Conservation (phyloP, 257 asterid species). For the Cordia subcordata region DNA sequence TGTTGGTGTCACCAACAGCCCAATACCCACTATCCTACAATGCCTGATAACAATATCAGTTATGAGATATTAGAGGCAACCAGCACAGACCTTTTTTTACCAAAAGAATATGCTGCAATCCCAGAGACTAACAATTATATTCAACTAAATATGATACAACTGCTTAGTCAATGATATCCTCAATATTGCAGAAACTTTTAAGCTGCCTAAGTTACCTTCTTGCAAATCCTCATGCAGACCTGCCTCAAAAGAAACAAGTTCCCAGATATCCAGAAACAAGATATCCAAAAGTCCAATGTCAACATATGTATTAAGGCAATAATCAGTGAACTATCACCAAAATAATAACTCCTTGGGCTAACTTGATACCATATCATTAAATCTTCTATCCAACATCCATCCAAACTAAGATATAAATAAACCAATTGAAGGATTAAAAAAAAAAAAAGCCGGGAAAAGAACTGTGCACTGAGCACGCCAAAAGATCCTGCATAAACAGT, state of each 20-base stretch:
- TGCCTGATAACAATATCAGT: slow-evolving; percentile 7
- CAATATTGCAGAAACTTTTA: background rate
- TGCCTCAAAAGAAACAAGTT: background rate
- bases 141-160: background rate
- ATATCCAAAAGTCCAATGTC: background rate
- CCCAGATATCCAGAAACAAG: background rate
- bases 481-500: slow-evolving; percentile 2
- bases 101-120: background rate
- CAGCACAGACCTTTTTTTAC: background rate
- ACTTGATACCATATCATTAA: background rate
- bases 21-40: slow-evolving; percentile 6
- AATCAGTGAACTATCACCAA: background rate
- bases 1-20: slow-evolving; percentile 5
- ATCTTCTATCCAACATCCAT: background rate
- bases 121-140: background rate
- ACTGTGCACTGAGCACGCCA: background rate
- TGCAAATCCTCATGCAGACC: background rate
- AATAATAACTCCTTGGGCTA: background rate
- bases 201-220: background rate
- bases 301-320: background rate
- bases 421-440: background rate
- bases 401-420: background rate
- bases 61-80: background rate
- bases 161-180: background rate
- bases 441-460: background rate